Evolutionary conservation across 495 filamentous ascomycete species (phyloP).

Genomic region (Chaetomium cochliodes): DNA sequence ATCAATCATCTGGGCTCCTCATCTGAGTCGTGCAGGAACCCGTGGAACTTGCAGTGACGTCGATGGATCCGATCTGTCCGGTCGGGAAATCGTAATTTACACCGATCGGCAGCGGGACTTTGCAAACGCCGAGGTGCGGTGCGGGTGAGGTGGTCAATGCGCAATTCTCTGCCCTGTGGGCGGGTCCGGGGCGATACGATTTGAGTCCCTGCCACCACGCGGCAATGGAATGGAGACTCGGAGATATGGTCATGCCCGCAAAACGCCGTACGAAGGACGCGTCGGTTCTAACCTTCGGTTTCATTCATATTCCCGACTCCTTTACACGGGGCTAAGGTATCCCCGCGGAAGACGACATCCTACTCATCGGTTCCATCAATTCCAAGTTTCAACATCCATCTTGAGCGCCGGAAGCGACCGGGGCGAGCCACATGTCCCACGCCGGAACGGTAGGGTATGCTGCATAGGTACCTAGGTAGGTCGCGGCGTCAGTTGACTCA

Average conservation of each 20-base stretch:
- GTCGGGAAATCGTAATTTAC: slow-evolving; percentile 2
- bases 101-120: slow-evolving; percentile 15
- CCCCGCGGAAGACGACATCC: not conserved
- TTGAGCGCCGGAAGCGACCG: not conserved
- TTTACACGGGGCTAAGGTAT: not conserved
- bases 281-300: not conserved
- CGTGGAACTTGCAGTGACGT: slow-evolving; percentile 13
- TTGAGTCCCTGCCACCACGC: not conserved
- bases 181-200: not conserved
- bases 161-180: not conserved
- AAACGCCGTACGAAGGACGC: not conserved
- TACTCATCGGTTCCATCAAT: not conserved
- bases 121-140: slow-evolving; percentile 9
- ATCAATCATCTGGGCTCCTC: not conserved
- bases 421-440: not conserved
- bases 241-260: not conserved
- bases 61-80: slow-evolving; percentile 9
- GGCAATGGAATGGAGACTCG: slow-evolving; percentile 3
- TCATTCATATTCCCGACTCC: not conserved
- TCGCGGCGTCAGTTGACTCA: slow-evolving; percentile 1
- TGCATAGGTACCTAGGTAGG: no score
- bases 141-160: slow-evolving; percentile 3
- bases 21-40: not conserved
- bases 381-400: not conserved
- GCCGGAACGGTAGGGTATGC: not conserved